A percentile compares a stretch with the other conserved stretches of the same genome.
Conservation (phyloP, 179 eudicot genomes). For the Heliamphora pulchella region DNA sequence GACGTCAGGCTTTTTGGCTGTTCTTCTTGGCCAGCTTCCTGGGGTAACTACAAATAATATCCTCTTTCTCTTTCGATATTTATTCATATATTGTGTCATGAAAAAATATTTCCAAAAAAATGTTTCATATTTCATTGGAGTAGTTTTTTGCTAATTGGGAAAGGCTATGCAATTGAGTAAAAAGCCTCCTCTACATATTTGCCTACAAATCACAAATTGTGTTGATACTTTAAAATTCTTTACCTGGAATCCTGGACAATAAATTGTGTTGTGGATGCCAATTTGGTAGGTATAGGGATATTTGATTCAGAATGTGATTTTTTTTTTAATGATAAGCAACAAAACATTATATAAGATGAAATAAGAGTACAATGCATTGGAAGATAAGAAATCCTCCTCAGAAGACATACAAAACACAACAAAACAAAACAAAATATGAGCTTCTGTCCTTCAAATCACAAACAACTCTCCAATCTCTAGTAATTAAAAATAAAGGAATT, state of each 20-base stretch:
- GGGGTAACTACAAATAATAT: constrained; percentile 53
- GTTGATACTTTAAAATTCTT: background rate
- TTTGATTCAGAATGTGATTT: background rate
- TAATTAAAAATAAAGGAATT: too few relatives aligned
- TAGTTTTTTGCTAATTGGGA: background rate
- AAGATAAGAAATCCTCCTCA: too few relatives aligned
- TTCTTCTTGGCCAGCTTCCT: constrained; percentile 94
- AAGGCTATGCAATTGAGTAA: background rate
- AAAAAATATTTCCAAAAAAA: background rate
- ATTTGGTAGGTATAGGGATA: background rate
- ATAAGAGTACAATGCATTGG: too few relatives aligned
- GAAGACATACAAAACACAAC: too few relatives aligned
- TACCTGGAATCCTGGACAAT: background rate
- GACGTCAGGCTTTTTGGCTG: constrained; percentile 64
- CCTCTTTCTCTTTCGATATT: background rate
- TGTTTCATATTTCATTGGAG: background rate
- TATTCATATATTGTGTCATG: background rate
- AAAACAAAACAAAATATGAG: too few relatives aligned
- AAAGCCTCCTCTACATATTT: background rate
- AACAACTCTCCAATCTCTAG: too few relatives aligned
- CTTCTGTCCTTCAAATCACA: too few relatives aligned
- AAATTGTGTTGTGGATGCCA: background rate
- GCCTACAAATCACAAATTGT: too few relatives aligned
- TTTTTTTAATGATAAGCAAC: too few relatives aligned
- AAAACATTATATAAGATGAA: too few relatives aligned